These are phyloP conservation scores for Podila clonocystis DNA, from an alignment of 192 early-diverging fungal genomes.

Conservation along the genomic window DNA sequence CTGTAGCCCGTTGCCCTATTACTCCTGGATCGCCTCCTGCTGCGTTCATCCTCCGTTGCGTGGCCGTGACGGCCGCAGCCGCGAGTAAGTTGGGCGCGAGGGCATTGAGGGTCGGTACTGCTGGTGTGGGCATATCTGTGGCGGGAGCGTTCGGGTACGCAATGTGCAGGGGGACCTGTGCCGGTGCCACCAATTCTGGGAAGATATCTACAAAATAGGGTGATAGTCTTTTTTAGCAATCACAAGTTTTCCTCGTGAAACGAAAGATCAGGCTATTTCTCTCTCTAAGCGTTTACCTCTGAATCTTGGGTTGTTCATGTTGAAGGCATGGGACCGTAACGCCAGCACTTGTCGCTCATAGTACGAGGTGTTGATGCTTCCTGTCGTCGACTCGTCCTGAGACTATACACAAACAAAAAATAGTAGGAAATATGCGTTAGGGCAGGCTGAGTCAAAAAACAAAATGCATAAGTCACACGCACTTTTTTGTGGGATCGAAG, in stretches of 20 bases:
- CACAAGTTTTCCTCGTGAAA: background rate
- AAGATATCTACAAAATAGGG: constrained; percentile 70
- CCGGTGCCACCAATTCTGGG: constrained; percentile 81
- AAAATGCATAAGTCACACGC: background rate
- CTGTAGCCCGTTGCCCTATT: background rate
- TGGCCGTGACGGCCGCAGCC: constrained; percentile 4
- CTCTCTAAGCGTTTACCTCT: constrained; percentile 58
- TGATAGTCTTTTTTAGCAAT: too few relatives aligned
- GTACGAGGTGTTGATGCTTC: constrained; percentile 84
- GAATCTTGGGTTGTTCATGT: constrained; percentile 80
- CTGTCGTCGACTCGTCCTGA: constrained; percentile 93
- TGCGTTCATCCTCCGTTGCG: background rate
- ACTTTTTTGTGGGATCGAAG: background rate
- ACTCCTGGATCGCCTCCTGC: constrained; percentile 5
- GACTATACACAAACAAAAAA: constrained; percentile 44
- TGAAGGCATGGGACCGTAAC: constrained; percentile 80
- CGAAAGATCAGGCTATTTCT: background rate
- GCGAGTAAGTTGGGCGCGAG: too few relatives aligned
- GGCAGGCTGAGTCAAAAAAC: background rate
- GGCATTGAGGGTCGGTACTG: too few relatives aligned
- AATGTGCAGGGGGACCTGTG: constrained; percentile 53
- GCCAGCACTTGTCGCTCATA: constrained; percentile 85
- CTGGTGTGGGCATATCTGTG: constrained; percentile 15
- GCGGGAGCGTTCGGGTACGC: constrained; percentile 52
- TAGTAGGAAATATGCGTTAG: background rate